A percentile compares a stretch with the other conserved stretches of the same genome.
phyloP scores from a whole-genome alignment of 208 protist genomes.

The Leishmania mexicana region DNA sequence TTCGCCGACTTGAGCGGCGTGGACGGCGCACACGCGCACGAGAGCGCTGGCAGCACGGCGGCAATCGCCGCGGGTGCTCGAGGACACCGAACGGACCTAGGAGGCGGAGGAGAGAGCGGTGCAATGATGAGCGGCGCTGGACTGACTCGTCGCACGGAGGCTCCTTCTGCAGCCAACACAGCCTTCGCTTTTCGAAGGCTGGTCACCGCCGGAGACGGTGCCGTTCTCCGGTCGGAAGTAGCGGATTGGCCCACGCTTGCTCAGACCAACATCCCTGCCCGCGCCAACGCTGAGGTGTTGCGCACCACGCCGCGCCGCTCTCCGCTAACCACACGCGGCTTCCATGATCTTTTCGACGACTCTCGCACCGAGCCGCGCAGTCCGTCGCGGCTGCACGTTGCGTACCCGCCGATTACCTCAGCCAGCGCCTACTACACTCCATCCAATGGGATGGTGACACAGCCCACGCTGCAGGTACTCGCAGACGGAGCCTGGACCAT shows the following conservation, averaged over 20 bases:
- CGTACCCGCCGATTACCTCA: background rate
- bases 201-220: too few species aligned
- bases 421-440: background rate
- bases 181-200: too few species aligned
- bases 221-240: too few species aligned
- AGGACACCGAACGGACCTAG: background rate
- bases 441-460: constrained; percentile 11
- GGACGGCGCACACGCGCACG: too few species aligned
- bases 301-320: background rate
- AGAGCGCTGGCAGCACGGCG: background rate
- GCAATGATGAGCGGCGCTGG: background rate
- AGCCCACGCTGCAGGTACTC: constrained; percentile 26
- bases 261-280: background rate
- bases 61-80: background rate
- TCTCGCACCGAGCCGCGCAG: background rate
- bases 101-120: background rate
- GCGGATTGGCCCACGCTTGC: too few species aligned
- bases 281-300: background rate
- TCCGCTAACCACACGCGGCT: background rate
- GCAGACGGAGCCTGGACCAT: constrained; percentile 29
- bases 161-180: too few species aligned
- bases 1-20: too few species aligned
- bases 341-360: background rate
- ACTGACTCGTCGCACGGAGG: too few species aligned
- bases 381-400: background rate